A percentile compares a stretch with the other conserved stretches of the same genome.
Conservation (phyloP, 805 yeast genomes). For the Candida coquimbonensis region DNA sequence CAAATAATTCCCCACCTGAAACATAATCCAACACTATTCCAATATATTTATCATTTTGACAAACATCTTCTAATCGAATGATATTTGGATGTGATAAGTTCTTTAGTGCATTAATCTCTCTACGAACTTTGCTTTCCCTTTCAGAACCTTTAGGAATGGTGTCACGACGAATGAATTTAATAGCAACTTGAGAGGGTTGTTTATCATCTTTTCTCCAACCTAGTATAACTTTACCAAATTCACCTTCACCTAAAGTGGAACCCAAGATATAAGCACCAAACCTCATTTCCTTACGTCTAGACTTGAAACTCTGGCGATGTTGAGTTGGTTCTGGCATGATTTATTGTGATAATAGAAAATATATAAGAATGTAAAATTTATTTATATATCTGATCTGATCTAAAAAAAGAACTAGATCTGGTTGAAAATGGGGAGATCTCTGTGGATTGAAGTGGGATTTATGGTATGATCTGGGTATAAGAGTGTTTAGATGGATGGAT, state of each 20-base stretch:
- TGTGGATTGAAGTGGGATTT: too few relatives aligned
- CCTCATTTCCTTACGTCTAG: slow-evolving; percentile 54
- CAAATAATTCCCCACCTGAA: slow-evolving; percentile 94
- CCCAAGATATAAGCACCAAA: slow-evolving; percentile 91
- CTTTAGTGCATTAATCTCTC: slow-evolving; percentile 88
- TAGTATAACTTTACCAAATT: slow-evolving; percentile 93
- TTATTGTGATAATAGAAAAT: too few relatives aligned
- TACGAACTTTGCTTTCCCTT: slow-evolving; percentile 79
- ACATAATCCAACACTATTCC: slow-evolving; percentile 97
- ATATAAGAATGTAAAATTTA: background rate
- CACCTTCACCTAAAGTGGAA: slow-evolving; percentile 95
- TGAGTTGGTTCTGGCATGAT: slow-evolving; percentile 4
- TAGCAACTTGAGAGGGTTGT: slow-evolving; percentile 74
- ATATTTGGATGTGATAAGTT: slow-evolving; percentile 89
- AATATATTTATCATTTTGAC: slow-evolving; percentile 89
- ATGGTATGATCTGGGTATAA: too few relatives aligned
- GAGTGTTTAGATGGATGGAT: too few relatives aligned
- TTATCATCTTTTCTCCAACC: slow-evolving; percentile 90
- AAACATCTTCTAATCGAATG: slow-evolving; percentile 83
- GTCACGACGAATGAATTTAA: slow-evolving; percentile 84
- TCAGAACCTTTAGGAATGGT: slow-evolving; percentile 82
- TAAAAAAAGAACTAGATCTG: too few relatives aligned
- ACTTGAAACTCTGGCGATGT: slow-evolving; percentile 22
- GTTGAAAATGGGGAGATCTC: too few relatives aligned
- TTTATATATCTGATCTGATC: too few relatives aligned